A percentile compares a stretch with the other conserved stretches of the same genome.
phyloP scores from a whole-genome alignment of 2,329 filamentous ascomycete species.

The Hawksworthiomyces lignivorus region DNA sequence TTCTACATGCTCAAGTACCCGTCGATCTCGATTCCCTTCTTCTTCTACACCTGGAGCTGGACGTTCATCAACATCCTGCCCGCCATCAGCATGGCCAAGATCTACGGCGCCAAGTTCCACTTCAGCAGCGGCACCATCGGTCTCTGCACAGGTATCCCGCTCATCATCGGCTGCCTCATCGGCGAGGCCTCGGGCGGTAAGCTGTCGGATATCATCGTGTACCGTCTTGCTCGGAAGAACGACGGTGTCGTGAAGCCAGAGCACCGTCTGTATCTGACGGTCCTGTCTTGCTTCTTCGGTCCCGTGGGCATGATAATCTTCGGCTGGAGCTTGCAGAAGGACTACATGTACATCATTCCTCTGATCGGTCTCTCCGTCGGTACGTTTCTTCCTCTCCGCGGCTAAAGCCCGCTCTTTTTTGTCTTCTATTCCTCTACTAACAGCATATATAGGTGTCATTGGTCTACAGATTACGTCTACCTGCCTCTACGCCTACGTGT shows the following conservation, averaged over 20 bases:
- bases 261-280: constrained; percentile 12
- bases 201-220: constrained; percentile 12
- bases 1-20: constrained; percentile 14
- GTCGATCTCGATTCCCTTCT: constrained; percentile 10
- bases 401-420: no score
- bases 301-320: constrained; percentile 13
- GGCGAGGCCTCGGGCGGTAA: constrained; percentile 13
- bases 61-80: constrained; percentile 14
- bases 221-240: constrained; percentile 3
- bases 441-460: no score
- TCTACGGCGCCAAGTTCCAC: constrained; percentile 10
- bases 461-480: constrained; percentile 15
- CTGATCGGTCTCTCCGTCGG: constrained; percentile 8
- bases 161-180: constrained; percentile 12
- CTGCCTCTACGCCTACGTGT: constrained; percentile 12
- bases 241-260: constrained; percentile 9
- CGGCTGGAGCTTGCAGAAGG: constrained; percentile 10
- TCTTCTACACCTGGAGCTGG: constrained; percentile 12
- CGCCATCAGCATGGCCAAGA: constrained; percentile 15
- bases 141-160: constrained; percentile 12
- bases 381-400: no score
- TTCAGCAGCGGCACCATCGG: constrained; percentile 11
- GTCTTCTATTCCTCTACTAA: no score
- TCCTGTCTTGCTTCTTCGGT: constrained; percentile 9
- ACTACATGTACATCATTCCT: constrained; percentile 4